Base-by-base conservation (phyloP, 495 filamentous ascomycete genomes). In the Lophiostoma macrostomum region DNA sequence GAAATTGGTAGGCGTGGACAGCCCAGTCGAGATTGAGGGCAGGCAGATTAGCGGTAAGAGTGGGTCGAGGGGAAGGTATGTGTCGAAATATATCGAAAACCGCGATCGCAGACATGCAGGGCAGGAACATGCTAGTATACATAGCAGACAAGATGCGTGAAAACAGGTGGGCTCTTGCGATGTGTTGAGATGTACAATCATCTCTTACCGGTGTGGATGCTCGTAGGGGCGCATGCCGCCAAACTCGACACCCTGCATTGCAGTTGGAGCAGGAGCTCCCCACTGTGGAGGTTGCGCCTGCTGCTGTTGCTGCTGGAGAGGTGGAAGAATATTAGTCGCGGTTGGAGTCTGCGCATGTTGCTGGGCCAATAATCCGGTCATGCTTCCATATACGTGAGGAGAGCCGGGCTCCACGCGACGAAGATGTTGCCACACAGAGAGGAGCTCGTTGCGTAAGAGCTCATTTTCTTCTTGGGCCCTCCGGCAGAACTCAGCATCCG, bases 121-220 rank as follows among this genome's bases (percentile, higher is more conserved):
- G 6, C 39, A 22, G 27, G 37, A 40, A 47, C 12, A 55, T 46
- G 53, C 53, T 56, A 56, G 16, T 56, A 32, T 55, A 55, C 51
- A 55, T 28, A 37, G n/a, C 31, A 38, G 37, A 31, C 67, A 46
- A n/a, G 20, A 28, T 18, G 57, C 50, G 36, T 73, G 71, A 39
- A 73, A 46, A 6, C 14, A 25, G 19, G 24, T 70, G 67, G 1
- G n/a, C n/a, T n/a, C n/a, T n/a, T n/a, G n/a, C n/a, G n/a, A n/a
- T n/a, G n/a, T n/a, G n/a, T n/a, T n/a, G n/a, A n/a, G n/a, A n/a
- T n/a, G n/a, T n/a, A n/a, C n/a, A n/a, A n/a, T n/a, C n/a, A n/a
- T 16, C 68, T 70, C 19, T 45, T 61, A 39, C 56, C 53, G 6
- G 59, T 48, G 22, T 73, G 59, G 50, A 28, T 64, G 60, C n/a